Conservation (phyloP, 176 grass and related monocot genomes). For the Triticum aestivum region IWGSC_CS_RefSeq_v2.1 NC_057797.1:615709934-615710433, state of each 20-base stretch:
- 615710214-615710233: not conserved
- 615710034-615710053: slow-evolving; percentile 99
- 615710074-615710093: slow-evolving; percentile 60
- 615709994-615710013: slow-evolving; percentile 92
- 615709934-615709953: slow-evolving; percentile 69
- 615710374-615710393: not conserved
- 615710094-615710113: not conserved
- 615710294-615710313: not conserved
- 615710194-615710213: slow-evolving; percentile 9
- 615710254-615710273: not conserved
- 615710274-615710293: not conserved
- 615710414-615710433: not conserved
- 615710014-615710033: slow-evolving; percentile 96
- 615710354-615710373: not conserved
- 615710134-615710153: not conserved
- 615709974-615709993: slow-evolving; percentile 96
- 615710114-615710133: not conserved
- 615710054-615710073: slow-evolving; percentile 91
- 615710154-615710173: not conserved
- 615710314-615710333: not conserved
- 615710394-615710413: slow-evolving; percentile 1
- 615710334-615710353: not conserved
- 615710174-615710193: not conserved
- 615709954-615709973: slow-evolving; percentile 94
- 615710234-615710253: not conserved